Conservation (phyloP, 108 stramenopile species). For the Cylindrotheca closterium region DNA sequence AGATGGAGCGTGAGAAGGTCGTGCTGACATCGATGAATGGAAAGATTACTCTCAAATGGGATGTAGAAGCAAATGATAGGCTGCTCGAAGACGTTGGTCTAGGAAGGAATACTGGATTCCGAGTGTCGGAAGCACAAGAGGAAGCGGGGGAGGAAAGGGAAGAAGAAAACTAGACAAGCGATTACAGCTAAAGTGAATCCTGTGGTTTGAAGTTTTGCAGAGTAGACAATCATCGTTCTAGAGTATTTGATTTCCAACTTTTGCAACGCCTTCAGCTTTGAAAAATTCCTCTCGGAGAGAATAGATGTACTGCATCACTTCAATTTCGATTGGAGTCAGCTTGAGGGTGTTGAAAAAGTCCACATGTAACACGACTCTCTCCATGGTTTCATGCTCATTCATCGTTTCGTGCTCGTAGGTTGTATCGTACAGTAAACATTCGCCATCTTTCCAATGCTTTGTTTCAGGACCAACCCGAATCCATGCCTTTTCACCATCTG, state of each 20-base stretch:
- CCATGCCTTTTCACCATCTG: conserved; percentile 44
- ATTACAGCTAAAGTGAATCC: too few relatives aligned
- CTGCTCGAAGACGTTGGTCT: conserved; percentile 61
- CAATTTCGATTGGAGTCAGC: conserved; percentile 78
- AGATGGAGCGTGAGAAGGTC: conserved; percentile 74
- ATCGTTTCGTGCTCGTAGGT: conserved; percentile 85
- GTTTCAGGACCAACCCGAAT: conserved; percentile 83
- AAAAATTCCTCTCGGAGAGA: conserved; percentile 80
- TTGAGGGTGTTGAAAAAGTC: conserved; percentile 85
- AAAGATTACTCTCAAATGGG: conserved; percentile 55
- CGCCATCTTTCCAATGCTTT: conserved; percentile 57
- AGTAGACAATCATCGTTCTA: conserved; percentile 17
- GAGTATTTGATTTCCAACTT: conserved; percentile 79
- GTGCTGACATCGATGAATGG: conserved; percentile 77
- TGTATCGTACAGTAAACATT: conserved; percentile 84
- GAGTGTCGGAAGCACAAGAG: conserved; percentile 43
- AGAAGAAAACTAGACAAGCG: not conserved
- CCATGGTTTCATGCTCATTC: conserved; percentile 67
- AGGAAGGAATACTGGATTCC: conserved; percentile 62
- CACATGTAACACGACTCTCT: conserved; percentile 84
- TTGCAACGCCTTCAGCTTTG: conserved; percentile 86
- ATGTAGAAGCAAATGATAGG: conserved; percentile 27
- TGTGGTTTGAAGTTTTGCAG: too few relatives aligned
- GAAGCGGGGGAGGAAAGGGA: conserved; percentile 20
- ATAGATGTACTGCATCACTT: conserved; percentile 85